A percentile compares a stretch with the other conserved stretches of the same genome.
phyloP scores from a whole-genome alignment of 1,139 yeast species.

The Yamadazyma friedrichii region DNA sequence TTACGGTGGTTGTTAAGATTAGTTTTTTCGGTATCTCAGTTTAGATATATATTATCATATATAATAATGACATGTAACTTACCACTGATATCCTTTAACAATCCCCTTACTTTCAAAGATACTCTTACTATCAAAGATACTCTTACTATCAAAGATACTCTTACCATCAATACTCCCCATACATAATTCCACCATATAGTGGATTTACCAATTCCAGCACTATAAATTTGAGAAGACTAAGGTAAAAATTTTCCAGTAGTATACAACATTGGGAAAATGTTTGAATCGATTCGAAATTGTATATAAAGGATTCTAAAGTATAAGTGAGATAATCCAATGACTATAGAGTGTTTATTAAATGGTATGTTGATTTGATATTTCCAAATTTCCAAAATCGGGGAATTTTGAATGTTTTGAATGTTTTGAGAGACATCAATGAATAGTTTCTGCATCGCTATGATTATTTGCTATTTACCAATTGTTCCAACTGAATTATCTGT shows the following conservation, averaged over 20 bases:
- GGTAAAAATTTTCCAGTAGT: constrained; percentile 3
- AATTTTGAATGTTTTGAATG: not conserved
- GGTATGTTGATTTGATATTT: too few relatives aligned
- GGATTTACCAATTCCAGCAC: not conserved
- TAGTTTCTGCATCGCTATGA: constrained; percentile 44
- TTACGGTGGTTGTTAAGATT: constrained; percentile 48
- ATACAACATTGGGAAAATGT: not conserved
- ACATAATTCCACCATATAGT: too few relatives aligned
- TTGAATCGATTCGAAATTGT: not conserved
- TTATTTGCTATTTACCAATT: constrained; percentile 74
- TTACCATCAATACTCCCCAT: too few relatives aligned
- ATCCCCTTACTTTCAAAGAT: too few relatives aligned
- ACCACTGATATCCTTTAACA: too few relatives aligned
- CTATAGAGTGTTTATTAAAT: not conserved
- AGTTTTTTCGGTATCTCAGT: constrained; percentile 43
- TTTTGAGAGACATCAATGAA: too few relatives aligned
- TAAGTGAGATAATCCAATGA: constrained; percentile 1
- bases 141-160: too few relatives aligned
- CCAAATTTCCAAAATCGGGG: too few relatives aligned
- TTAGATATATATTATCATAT: not conserved
- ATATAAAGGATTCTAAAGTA: constrained; percentile 2
- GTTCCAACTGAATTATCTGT: constrained; percentile 76
- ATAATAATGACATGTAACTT: too few relatives aligned
- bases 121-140: too few relatives aligned
- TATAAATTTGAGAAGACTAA: constrained; percentile 1